phyloP scores from a whole-genome alignment of 257 asterid species.

The Solanum gandarillasii region DNA sequence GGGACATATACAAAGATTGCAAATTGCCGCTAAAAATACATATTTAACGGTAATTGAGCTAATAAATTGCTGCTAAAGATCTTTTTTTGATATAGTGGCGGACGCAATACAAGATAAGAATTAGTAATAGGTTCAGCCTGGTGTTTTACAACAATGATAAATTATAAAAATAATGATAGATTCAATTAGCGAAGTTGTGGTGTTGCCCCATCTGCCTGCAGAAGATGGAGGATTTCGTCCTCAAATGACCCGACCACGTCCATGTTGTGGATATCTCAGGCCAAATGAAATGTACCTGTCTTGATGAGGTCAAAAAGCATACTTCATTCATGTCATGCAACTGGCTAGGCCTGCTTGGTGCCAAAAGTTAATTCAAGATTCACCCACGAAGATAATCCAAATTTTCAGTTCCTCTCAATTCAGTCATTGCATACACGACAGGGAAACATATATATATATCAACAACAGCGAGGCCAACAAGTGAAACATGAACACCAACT shows the following conservation, averaged over 20 bases:
- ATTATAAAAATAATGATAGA: neutral
- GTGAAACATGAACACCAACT: constrained; percentile 5
- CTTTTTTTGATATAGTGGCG: neutral
- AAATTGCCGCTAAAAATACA: too few relatives aligned
- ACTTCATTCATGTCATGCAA: neutral
- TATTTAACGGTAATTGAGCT: neutral
- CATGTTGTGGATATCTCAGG: neutral
- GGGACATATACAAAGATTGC: too few relatives aligned
- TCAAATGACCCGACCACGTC: neutral
- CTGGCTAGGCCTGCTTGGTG: neutral
- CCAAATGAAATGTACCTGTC: neutral
- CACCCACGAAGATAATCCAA: neutral
- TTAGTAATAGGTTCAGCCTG: neutral
- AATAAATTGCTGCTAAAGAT: neutral
- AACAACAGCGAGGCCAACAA: constrained; percentile 8
- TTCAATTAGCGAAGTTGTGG: neutral
- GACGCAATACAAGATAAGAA: neutral
- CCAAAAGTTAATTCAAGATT: neutral
- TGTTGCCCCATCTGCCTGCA: neutral
- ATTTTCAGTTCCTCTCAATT: neutral
- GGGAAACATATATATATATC: neutral
- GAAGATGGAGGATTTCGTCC: neutral
- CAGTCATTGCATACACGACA: neutral
- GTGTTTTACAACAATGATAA: neutral
- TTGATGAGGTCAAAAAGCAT: neutral